Conservation (phyloP, 805 yeast species). For the Teunomyces tritomae region DNA sequence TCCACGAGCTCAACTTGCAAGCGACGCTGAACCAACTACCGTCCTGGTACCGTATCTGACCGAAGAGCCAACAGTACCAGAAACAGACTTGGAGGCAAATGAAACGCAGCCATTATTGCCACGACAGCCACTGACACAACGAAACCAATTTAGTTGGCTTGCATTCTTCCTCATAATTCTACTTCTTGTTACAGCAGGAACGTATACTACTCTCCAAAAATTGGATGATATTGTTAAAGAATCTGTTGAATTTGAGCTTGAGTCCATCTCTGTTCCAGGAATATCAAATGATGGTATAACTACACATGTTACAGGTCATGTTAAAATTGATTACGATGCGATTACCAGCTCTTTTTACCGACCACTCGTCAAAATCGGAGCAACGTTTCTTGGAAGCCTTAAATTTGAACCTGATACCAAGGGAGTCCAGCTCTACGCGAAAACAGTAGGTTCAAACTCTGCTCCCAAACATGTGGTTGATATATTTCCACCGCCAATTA, state of each 20-base stretch:
- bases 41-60: neutral
- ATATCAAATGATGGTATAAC: constrained; percentile 26
- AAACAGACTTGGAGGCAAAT: neutral
- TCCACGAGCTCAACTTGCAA: neutral
- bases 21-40: neutral
- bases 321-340: constrained; percentile 26
- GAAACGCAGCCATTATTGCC: neutral
- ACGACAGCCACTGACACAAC: neutral
- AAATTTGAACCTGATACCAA: constrained; percentile 17
- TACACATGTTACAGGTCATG: constrained; percentile 24
- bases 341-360: constrained; percentile 21
- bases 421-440: constrained; percentile 18
- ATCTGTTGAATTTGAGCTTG: constrained; percentile 21
- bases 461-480: constrained; percentile 22
- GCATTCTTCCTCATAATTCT: neutral
- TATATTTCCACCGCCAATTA: constrained; percentile 24
- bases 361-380: constrained; percentile 17
- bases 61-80: neutral
- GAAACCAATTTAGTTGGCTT: too few species aligned
- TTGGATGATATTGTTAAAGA: constrained; percentile 14
- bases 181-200: constrained; percentile 1
- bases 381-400: constrained; percentile 22
- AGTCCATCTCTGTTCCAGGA: constrained; percentile 20
- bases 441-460: constrained; percentile 9
- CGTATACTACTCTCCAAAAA: constrained; percentile 6